A percentile compares a stretch with the other conserved stretches of the same genome.
phyloP scores from a whole-genome alignment of 805 yeast species.

The Blastobotrys americana region DNA sequence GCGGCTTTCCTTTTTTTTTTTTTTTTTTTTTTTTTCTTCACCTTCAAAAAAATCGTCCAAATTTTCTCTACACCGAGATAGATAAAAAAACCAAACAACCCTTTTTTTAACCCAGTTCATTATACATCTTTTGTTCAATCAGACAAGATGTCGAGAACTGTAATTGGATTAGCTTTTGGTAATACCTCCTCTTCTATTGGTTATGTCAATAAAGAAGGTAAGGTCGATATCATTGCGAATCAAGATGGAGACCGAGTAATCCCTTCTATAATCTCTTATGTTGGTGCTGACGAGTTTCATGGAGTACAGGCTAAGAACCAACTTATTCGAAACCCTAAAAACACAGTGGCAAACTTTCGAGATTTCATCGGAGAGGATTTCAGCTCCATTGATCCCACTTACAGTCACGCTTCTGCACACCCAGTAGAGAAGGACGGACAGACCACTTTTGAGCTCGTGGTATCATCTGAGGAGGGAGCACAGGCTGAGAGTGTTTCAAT shows the following conservation, averaged over 20 bases:
- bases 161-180: conserved; percentile 94
- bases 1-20: too few relatives aligned
- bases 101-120: too few relatives aligned
- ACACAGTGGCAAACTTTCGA: conserved; percentile 86
- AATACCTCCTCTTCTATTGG: conserved; percentile 95
- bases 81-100: conserved; percentile 2
- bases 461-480: conserved; percentile 40
- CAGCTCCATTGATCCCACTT: conserved; percentile 59
- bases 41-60: background rate
- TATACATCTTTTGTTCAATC: too few relatives aligned
- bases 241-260: conserved; percentile 98
- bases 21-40: conserved; percentile 1
- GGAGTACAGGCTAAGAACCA: conserved; percentile 95
- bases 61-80: conserved; percentile 1
- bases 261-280: conserved; percentile 86
- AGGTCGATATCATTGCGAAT: conserved; percentile 95
- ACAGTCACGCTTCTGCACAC: conserved; percentile 57
- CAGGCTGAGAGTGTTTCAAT: conserved; percentile 52
- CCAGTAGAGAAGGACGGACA: conserved; percentile 58
- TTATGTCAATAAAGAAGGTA: conserved; percentile 69
- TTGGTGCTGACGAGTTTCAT: conserved; percentile 92
- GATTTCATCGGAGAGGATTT: conserved; percentile 79
- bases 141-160: conserved; percentile 35
- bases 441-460: conserved; percentile 52
- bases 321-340: conserved; percentile 78